phyloP scores from a whole-genome alignment of 345 rosid genomes.

The Anacardium occidentale region DNA sequence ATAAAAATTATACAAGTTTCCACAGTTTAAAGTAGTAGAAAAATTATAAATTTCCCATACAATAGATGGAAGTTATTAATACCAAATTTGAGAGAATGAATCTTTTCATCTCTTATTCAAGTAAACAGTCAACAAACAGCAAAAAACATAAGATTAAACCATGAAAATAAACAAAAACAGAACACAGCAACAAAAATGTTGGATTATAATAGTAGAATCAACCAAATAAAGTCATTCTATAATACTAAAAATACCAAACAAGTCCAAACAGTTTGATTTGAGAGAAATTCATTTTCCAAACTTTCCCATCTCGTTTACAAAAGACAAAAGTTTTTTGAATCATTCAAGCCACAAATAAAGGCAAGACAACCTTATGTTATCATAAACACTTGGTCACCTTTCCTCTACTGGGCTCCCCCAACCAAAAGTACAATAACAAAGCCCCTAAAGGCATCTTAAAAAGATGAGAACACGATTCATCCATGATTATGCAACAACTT shows the following conservation, averaged over 20 bases:
- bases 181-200: background rate
- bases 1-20: no score
- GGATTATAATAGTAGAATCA: background rate
- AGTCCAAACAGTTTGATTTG: background rate
- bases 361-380: constrained; percentile 3
- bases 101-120: background rate
- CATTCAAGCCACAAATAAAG: constrained; percentile 16
- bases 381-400: constrained; percentile 15
- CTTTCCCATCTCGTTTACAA: background rate
- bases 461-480: no score
- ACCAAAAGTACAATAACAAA: no score
- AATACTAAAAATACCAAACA: background rate
- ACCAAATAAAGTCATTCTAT: background rate
- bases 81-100: no score
- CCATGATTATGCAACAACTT: no score
- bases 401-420: background rate
- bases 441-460: no score
- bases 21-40: no score
- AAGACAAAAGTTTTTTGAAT: constrained; percentile 14
- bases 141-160: background rate
- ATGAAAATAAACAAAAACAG: background rate
- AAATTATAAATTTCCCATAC: no score
- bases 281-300: background rate
- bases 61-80: no score
- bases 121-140: background rate